Conservation (phyloP, 2,329 filamentous ascomycete species). For the Mariannaea elegans region DNA sequence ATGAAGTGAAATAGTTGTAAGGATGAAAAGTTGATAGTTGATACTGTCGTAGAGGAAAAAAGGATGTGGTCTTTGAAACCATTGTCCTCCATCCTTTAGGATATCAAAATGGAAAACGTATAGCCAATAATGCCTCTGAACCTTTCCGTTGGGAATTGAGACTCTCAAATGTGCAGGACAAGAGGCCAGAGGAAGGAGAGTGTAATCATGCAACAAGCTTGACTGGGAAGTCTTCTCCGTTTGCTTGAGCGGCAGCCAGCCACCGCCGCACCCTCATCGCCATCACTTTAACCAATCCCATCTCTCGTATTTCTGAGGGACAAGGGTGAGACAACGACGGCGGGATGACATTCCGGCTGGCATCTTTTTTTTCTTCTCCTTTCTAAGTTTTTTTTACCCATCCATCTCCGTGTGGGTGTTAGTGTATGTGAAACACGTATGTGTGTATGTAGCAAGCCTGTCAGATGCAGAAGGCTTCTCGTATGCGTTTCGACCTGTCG, state of each 20-base stretch:
- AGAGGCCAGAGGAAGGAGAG: too few species aligned
- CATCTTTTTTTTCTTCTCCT: neutral
- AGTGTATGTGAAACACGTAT: conserved; percentile 25
- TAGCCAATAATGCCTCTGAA: neutral
- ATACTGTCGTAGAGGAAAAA: conserved; percentile 10
- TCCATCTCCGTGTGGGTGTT: neutral
- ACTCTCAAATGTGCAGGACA: too few species aligned
- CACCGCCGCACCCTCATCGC: neutral
- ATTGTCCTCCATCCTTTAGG: neutral
- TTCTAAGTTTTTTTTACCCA: conserved; percentile 2
- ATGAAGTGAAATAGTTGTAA: neutral
- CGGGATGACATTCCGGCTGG: neutral
- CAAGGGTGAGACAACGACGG: too few species aligned
- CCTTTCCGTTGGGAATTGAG: too few species aligned
- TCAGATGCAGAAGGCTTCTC: too few species aligned
- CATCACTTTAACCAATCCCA: neutral
- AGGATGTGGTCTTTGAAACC: neutral
- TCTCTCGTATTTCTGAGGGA: too few species aligned
- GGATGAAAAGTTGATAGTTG: conserved; percentile 11
- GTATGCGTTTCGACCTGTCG: too few species aligned
- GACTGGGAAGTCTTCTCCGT: neutral
- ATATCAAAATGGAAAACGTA: conserved; percentile 3
- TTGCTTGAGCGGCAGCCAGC: neutral
- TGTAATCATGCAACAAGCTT: neutral
- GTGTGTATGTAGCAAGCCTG: conserved; percentile 19